Evolutionary conservation across 169 alveolate genomes (phyloP).

Genomic region (Eimeria sp.): DNA sequence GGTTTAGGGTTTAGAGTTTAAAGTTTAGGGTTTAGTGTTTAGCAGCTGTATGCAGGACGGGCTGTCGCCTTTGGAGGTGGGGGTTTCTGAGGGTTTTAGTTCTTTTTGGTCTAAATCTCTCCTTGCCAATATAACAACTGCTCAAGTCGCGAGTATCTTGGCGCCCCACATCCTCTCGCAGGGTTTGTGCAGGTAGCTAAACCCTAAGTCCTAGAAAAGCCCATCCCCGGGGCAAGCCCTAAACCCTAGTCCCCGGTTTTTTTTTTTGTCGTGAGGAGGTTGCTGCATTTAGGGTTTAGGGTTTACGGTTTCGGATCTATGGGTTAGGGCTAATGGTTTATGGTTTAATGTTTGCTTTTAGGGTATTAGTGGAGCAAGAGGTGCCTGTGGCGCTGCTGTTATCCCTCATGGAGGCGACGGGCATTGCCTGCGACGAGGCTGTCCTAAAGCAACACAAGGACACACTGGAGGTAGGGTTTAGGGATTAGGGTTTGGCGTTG

Average conservation of each 20-base stretch:
- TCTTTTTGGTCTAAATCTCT: not conserved
- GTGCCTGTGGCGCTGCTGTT: constrained; percentile 77
- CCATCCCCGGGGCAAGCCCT: not conserved
- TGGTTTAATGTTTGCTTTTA: constrained; percentile 3
- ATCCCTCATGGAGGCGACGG: constrained; percentile 76
- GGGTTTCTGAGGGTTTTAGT: constrained; percentile 7
- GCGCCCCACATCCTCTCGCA: constrained; percentile 17
- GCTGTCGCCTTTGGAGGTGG: not conserved
- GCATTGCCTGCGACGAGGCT: constrained; percentile 57
- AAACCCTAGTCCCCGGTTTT: not conserved
- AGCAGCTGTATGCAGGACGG: not conserved
- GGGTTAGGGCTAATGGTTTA: not conserved
- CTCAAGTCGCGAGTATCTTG: not conserved
- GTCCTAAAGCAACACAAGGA: not conserved
- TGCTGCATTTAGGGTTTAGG: too few species aligned
- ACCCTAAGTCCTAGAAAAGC: constrained; percentile 20
- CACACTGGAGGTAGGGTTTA: constrained; percentile 42
- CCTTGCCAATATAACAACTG: not conserved
- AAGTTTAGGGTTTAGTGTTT: constrained; percentile 27
- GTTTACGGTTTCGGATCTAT: not conserved
- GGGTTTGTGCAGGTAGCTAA: constrained; percentile 11
- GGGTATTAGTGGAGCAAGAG: constrained; percentile 75
- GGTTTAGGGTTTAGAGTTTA: constrained; percentile 35
- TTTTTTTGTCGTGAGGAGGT: not conserved
- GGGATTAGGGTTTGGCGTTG: constrained; percentile 7